Conservation (phyloP, 768 basidiomycete genomes). For the Mycena kentingensis region DNA sequence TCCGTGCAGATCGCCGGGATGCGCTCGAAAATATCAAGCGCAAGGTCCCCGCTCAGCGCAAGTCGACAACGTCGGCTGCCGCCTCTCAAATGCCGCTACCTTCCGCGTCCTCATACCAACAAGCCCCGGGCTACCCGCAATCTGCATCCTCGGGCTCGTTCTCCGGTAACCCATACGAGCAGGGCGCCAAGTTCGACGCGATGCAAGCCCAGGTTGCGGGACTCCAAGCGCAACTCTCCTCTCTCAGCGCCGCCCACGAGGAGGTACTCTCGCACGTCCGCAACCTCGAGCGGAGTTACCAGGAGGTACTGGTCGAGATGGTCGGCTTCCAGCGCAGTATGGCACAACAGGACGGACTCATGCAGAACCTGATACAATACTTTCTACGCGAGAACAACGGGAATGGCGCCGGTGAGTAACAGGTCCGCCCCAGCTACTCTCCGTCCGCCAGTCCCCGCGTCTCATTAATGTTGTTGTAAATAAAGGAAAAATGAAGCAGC, state of each 20-base stretch:
- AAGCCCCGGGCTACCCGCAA: constrained; percentile 25
- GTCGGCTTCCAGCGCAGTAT: constrained; percentile 71
- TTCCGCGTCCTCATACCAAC: constrained; percentile 28
- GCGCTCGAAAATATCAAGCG: constrained; percentile 62
- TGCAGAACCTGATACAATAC: constrained; percentile 81
- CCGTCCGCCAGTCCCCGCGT: constrained; percentile 10
- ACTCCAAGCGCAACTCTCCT: constrained; percentile 43
- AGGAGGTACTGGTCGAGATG: constrained; percentile 70
- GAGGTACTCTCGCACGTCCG: constrained; percentile 56
- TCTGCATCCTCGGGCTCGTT: constrained; percentile 33
- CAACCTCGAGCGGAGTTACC: constrained; percentile 63
- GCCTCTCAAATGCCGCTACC: constrained; percentile 27
- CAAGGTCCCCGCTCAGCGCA: constrained; percentile 58
- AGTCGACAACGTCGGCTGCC: constrained; percentile 41
- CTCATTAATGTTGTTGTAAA: constrained; percentile 16
- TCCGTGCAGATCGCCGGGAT: constrained; percentile 55
- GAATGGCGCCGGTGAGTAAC: constrained; percentile 26
- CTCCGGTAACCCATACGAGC: constrained; percentile 31
- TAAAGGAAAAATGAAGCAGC: constrained; percentile 24
- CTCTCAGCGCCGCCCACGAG: constrained; percentile 47
- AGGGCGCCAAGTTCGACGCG: constrained; percentile 31
- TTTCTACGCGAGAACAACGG: constrained; percentile 67
- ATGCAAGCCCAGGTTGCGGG: constrained; percentile 38
- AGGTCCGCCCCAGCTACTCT: constrained; percentile 17
- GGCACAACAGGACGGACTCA: constrained; percentile 83